These are phyloP conservation scores for Microbotryomycetes sp. DNA, from an alignment of 1,284 basidiomycete genomes.

Conservation along the genomic window DNA sequence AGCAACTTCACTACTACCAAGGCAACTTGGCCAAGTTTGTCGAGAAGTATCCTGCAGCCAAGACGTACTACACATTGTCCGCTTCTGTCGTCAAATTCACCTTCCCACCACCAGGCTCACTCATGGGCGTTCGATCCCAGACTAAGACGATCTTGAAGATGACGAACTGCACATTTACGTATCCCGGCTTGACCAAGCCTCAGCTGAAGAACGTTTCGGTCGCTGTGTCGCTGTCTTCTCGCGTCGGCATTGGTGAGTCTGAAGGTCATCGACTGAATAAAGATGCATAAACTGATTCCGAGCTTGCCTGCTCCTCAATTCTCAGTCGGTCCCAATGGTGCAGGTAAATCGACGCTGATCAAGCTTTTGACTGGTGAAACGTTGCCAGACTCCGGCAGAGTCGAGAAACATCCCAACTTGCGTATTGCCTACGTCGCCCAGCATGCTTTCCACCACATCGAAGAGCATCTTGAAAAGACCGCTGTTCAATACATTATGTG, in stretches of 20 bases:
- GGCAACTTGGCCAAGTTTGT: constrained; percentile 90
- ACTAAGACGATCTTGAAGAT: constrained; percentile 96
- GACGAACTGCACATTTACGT: constrained; percentile 86
- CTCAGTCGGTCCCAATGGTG: constrained; percentile 88
- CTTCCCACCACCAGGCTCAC: constrained; percentile 90
- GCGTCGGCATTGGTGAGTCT: constrained; percentile 45
- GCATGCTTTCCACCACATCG: constrained; percentile 87
- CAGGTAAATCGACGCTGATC: constrained; percentile 93
- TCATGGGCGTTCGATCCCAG: constrained; percentile 96
- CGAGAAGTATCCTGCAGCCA: constrained; percentile 83
- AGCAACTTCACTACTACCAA: constrained; percentile 89
- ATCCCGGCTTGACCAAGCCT: constrained; percentile 76
- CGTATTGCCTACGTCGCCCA: constrained; percentile 98
- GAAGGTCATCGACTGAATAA: constrained; percentile 22
- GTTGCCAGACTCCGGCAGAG: constrained; percentile 81
- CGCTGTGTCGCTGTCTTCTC: constrained; percentile 70
- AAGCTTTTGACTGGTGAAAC: constrained; percentile 96
- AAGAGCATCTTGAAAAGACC: constrained; percentile 88
- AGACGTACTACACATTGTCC: constrained; percentile 93
- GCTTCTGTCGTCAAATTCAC: constrained; percentile 93
- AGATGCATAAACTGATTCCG: background rate
- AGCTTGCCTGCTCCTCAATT: background rate
- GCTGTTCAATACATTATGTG: constrained; percentile 95
- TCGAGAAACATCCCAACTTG: constrained; percentile 92
- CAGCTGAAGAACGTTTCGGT: constrained; percentile 85